A percentile compares a stretch with the other conserved stretches of the same genome.
Conservation (phyloP, 2,329 filamentous ascomycete genomes). For the Tolypocladium nubicola region DNA sequence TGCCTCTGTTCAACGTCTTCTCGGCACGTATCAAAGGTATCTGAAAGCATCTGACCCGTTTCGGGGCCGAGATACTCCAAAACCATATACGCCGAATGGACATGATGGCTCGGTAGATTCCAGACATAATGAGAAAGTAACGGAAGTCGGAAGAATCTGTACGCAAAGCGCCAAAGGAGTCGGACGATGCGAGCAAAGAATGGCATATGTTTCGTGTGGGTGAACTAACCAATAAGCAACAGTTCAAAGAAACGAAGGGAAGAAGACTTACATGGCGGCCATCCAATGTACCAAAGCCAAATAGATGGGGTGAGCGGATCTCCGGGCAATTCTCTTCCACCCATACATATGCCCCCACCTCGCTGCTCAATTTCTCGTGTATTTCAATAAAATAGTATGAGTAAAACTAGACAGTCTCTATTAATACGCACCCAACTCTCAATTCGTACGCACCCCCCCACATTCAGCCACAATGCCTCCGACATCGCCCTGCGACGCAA, state of each 20-base stretch:
- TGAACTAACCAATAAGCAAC: slow-evolving; percentile 6
- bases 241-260: neutral
- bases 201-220: slow-evolving; percentile 5
- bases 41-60: slow-evolving; percentile 15
- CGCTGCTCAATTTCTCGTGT: slow-evolving; percentile 29
- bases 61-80: slow-evolving; percentile 14
- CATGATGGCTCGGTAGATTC: slow-evolving; percentile 2
- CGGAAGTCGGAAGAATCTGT: slow-evolving; percentile 1
- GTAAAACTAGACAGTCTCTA: too few species aligned
- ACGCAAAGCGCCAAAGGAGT: neutral
- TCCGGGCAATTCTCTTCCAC: slow-evolving; percentile 14
- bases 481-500: too few species aligned
- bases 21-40: slow-evolving; percentile 11
- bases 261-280: slow-evolving; percentile 5
- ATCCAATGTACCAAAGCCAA: slow-evolving; percentile 10
- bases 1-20: slow-evolving; percentile 5
- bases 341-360: slow-evolving; percentile 15
- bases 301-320: slow-evolving; percentile 13
- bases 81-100: slow-evolving; percentile 12
- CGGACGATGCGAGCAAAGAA: slow-evolving; percentile 3
- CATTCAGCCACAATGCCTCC: too few species aligned
- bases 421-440: too few species aligned
- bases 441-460: too few species aligned
- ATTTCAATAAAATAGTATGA: too few species aligned
- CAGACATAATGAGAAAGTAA: slow-evolving; percentile 3